Conservation (phyloP, 345 rosid species). For the Rubroshorea leprosula region DNA sequence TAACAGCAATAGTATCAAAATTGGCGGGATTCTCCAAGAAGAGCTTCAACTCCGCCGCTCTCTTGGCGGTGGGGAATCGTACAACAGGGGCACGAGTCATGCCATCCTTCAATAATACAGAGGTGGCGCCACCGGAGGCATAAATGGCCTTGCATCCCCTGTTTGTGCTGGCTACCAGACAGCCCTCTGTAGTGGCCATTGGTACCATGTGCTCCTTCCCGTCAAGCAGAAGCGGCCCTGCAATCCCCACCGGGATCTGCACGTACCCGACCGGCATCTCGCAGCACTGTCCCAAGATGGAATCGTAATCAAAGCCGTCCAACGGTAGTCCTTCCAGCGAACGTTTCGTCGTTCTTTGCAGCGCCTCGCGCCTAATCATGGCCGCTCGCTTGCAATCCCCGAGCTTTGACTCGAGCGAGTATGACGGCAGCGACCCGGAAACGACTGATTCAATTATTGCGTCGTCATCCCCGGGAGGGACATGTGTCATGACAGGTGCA, state of each 20-base stretch:
- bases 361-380: conserved; percentile 33
- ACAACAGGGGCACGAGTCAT: conserved; percentile 55
- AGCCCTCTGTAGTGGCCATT: conserved; percentile 58
- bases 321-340: conserved; percentile 39
- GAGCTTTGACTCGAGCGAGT: conserved; percentile 39
- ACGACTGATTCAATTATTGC: conserved; percentile 30
- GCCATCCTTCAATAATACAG: conserved; percentile 28
- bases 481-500: conserved; percentile 13
- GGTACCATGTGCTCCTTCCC: conserved; percentile 38
- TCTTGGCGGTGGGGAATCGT: conserved; percentile 29
- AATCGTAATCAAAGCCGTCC: conserved; percentile 42
- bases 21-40: conserved; percentile 34
- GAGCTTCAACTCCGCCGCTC: conserved; percentile 38
- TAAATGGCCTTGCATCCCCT: conserved; percentile 53
- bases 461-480: conserved; percentile 22
- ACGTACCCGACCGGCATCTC: conserved; percentile 56
- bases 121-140: conserved; percentile 36
- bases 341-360: conserved; percentile 34
- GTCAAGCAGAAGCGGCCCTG: conserved; percentile 46
- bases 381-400: conserved; percentile 43
- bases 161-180: conserved; percentile 51
- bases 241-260: conserved; percentile 60
- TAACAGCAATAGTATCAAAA: conserved; percentile 31
- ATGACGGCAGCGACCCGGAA: conserved; percentile 28
- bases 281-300: conserved; percentile 52